Evolutionary conservation across 805 yeast genomes (phyloP).

Genomic region (Candida manassasensis): DNA sequence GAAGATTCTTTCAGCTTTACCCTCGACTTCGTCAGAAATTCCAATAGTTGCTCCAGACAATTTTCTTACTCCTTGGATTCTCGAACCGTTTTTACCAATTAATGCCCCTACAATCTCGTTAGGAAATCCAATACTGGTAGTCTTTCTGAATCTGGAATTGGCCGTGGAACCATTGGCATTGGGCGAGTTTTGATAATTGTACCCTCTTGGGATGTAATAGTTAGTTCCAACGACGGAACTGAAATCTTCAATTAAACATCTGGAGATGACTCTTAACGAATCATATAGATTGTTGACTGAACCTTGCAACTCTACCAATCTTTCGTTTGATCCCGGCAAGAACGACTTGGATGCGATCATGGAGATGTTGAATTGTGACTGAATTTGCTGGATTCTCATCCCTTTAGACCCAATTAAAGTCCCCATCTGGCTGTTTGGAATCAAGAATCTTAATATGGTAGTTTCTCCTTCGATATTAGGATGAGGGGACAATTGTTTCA

Average conservation of each 20-base stretch:
- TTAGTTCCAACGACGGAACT: slow-evolving; percentile 61
- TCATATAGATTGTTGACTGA: slow-evolving; percentile 56
- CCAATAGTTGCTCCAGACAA: slow-evolving; percentile 74
- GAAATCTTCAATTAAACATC: slow-evolving; percentile 71
- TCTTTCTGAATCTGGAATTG: slow-evolving; percentile 1
- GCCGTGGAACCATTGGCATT: background rate
- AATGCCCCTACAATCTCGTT: slow-evolving; percentile 84
- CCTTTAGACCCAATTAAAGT: slow-evolving; percentile 86
- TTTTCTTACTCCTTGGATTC: slow-evolving; percentile 82
- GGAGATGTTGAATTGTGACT: slow-evolving; percentile 61
- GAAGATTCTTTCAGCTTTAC: slow-evolving; percentile 60
- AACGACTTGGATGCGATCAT: slow-evolving; percentile 86
- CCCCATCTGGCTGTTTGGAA: slow-evolving; percentile 85
- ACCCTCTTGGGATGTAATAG: slow-evolving; percentile 53
- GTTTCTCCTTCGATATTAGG: slow-evolving; percentile 49
- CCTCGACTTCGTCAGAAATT: slow-evolving; percentile 66
- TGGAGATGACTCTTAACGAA: slow-evolving; percentile 55
- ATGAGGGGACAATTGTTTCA: slow-evolving; percentile 52
- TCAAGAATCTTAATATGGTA: slow-evolving; percentile 58
- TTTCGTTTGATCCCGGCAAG: slow-evolving; percentile 75
- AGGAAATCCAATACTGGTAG: slow-evolving; percentile 55
- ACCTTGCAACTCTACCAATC: slow-evolving; percentile 86
- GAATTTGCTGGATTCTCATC: slow-evolving; percentile 70
- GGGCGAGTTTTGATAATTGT: slow-evolving; percentile 14
- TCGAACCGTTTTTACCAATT: slow-evolving; percentile 79